Percentiles rank a stretch among this genome's conserved stretches.
Evolutionary conservation across 176 grass and related monocot species (phyloP).

Genomic region (Stipa capillata): DNA sequence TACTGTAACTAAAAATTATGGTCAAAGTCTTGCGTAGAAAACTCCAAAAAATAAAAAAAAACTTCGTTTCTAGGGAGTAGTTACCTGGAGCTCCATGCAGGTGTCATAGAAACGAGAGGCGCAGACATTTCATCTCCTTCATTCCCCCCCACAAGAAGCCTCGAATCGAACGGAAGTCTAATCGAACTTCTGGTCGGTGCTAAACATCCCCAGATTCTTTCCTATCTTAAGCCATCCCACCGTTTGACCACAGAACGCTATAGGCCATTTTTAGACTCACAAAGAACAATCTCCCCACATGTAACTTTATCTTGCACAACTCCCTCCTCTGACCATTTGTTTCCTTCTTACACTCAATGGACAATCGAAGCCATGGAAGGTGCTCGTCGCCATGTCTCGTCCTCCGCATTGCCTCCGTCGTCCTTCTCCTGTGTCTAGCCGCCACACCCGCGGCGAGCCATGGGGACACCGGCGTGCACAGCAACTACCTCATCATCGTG

Average conservation of each 20-base stretch:
- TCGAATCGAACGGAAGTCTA: neutral
- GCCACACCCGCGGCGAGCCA: conserved; percentile 5
- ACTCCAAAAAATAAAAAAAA: too few relatives aligned
- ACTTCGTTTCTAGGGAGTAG: too few relatives aligned
- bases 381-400: neutral
- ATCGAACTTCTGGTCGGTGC: neutral
- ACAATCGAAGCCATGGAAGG: neutral
- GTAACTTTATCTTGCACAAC: neutral
- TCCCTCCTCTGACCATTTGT: neutral
- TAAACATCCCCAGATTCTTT: neutral
- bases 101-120: too few relatives aligned
- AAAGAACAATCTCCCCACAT: neutral
- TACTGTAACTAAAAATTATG: too few relatives aligned
- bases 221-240: conserved; percentile 13
- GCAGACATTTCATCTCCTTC: neutral
- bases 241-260: conserved; percentile 5
- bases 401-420: neutral
- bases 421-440: conserved; percentile 31
- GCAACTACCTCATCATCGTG: conserved; percentile 50
- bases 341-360: conserved; percentile 15
- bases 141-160: neutral
- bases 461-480: conserved; percentile 6
- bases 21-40: too few relatives aligned
- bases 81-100: too few relatives aligned
- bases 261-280: conserved; percentile 20